Percentiles rank a stretch among this genome's conserved stretches.
Conservation (phyloP, 257 asterid genomes). For the Paraleonurus japonicus region DNA sequence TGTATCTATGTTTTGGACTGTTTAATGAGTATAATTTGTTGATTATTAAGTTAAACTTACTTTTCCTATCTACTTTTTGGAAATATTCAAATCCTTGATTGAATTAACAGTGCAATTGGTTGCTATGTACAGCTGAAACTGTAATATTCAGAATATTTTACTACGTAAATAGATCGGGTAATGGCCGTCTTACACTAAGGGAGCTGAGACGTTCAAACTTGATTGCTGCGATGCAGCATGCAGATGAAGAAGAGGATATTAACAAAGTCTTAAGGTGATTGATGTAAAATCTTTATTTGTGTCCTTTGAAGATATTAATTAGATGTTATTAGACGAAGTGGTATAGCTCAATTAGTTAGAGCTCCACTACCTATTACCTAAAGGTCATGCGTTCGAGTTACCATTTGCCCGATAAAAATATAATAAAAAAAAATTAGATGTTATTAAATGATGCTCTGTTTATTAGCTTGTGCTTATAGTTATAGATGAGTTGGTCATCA, state of each 20-base stretch:
- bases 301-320: neutral
- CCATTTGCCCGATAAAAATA: too few species aligned
- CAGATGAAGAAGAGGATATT: conserved; percentile 98
- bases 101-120: conserved; percentile 44
- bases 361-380: too few species aligned
- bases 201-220: conserved; percentile 94
- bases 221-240: conserved; percentile 95
- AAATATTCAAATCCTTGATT: conserved; percentile 14
- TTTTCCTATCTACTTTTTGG: conserved; percentile 24
- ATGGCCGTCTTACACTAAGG: conserved; percentile 88
- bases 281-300: neutral
- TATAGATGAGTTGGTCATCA: neutral
- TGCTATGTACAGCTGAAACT: conserved; percentile 92
- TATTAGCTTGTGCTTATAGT: neutral
- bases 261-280: conserved; percentile 93
- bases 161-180: conserved; percentile 92
- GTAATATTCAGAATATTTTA: conserved; percentile 96
- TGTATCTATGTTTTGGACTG: conserved; percentile 26
- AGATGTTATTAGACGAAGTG: neutral
- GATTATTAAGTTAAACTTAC: conserved; percentile 17
- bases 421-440: too few species aligned
- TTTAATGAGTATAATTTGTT: conserved; percentile 22
- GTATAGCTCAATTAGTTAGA: too few species aligned
- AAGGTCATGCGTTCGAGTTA: too few species aligned
- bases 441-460: neutral